Conservation (phyloP, 345 rosid species). For the Populus euphratica region DNA sequence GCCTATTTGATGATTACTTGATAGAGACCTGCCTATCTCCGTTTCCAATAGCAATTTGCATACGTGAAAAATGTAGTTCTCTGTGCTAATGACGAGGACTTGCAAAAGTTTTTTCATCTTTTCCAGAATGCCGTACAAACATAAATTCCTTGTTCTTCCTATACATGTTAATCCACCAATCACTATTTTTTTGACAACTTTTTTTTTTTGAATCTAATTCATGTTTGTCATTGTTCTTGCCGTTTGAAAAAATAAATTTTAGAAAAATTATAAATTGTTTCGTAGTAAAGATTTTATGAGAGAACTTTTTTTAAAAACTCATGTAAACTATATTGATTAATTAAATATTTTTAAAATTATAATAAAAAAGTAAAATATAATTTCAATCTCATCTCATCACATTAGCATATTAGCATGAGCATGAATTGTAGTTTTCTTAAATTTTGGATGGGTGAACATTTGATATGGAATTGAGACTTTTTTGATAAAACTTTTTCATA, state of each 20-base stretch:
- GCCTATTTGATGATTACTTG: not conserved
- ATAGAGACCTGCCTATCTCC: not conserved
- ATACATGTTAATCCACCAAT: not conserved
- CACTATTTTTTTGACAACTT: not conserved
- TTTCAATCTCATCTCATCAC: not conserved
- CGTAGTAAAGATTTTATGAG: too few relatives aligned
- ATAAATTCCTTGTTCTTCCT: too few relatives aligned
- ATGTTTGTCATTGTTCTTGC: too few relatives aligned
- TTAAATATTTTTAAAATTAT: too few relatives aligned
- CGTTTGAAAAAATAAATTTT: too few relatives aligned
- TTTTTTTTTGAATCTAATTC: too few relatives aligned
- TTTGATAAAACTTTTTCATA: too few relatives aligned
- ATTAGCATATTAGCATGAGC: not conserved
- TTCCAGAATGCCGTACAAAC: not conserved
- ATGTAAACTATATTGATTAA: too few relatives aligned
- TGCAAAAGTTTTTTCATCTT: not conserved
- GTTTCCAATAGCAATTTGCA: not conserved
- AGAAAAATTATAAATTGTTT: too few relatives aligned
- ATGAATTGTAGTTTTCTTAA: conserved; percentile 10
- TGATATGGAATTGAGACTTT: not conserved
- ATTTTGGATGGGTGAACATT: conserved; percentile 11
- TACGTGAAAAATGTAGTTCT: not conserved
- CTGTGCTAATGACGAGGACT: not conserved
- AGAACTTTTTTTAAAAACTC: too few relatives aligned
- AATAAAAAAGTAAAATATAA: too few relatives aligned